Conservation (phyloP, 1,139 yeast species). For the Eremothecium coryli region DNA sequence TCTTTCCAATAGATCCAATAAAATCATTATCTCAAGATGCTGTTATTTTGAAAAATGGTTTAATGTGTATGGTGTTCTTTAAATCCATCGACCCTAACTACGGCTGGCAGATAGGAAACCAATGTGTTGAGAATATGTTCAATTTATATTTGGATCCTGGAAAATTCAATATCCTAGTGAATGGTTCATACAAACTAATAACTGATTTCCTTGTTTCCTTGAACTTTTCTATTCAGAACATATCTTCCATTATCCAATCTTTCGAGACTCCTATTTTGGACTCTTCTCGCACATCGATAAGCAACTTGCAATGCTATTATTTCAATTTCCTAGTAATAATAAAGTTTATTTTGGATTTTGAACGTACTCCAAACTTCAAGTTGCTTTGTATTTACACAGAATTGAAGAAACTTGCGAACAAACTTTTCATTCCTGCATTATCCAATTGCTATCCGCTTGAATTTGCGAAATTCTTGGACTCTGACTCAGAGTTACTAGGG, state of each 20-base stretch:
- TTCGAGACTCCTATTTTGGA: constrained; percentile 16
- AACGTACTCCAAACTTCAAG: constrained; percentile 30
- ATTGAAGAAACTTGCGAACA: constrained; percentile 24
- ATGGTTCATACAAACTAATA: constrained; percentile 22
- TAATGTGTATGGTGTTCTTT: constrained; percentile 26
- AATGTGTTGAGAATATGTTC: constrained; percentile 16
- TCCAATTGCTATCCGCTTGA: constrained; percentile 17
- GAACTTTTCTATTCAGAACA: constrained; percentile 28
- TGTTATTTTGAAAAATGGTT: constrained; percentile 21
- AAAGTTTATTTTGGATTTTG: constrained; percentile 32
- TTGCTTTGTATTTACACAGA: constrained; percentile 27
- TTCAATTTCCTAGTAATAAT: constrained; percentile 32
- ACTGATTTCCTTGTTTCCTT: constrained; percentile 27
- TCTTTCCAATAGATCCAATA: constrained; percentile 3
- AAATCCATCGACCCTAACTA: constrained; percentile 18
- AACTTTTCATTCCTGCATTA: constrained; percentile 23
- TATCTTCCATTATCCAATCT: constrained; percentile 17
- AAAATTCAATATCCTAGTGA: constrained; percentile 19
- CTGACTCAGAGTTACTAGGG: not conserved
- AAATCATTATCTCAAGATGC: constrained; percentile 19
- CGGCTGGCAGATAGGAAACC: constrained; percentile 22
- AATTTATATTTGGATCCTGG: constrained; percentile 19
- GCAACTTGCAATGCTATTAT: constrained; percentile 30
- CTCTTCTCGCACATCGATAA: constrained; percentile 22
- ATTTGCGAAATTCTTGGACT: constrained; percentile 15